Base-by-base conservation (phyloP, 1,139 yeast species). In the Hemisphaericaspora subhashii region DNA sequence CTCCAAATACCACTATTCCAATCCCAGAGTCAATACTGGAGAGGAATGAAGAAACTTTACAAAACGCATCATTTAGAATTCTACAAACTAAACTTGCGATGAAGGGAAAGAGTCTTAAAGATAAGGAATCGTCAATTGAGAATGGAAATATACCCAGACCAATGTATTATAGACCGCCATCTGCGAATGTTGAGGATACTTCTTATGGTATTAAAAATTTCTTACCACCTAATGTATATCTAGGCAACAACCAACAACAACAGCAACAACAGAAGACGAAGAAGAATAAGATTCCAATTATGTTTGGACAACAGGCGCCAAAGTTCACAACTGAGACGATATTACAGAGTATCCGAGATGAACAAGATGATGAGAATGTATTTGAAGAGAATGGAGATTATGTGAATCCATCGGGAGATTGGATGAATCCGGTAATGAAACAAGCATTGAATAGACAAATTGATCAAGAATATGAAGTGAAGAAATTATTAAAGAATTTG, bases 391-490 rank as follows among this genome's bases (percentile, higher is more conserved):
- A 35, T 6, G 38, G 31, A 8, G 41, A 39, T 5, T n/a, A n/a
- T n/a, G n/a, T n/a, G n/a, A 36, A 45, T 1, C 69, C 72, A 1
- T 55, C 65, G 1, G 76, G 74, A 1, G 62, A 58, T n/a, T 71
- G 76, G 76, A 52, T 54, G 17, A 68, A 61, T 43, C 75, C 75
- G 3, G 57, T 66, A 20, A 59, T 71, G 48, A 49, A 51, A 36
- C 57, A 57, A 37, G 77, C 77, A 0, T 53, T 72, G 36, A 26
- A 49, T 4, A 49, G 76, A 25, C 76, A 70, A 47, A 51, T 58
- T 3, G 62, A 66, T 47, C 55, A 57, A 36, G 69, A 66, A 38
- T 37, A 44, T 5, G 58, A 60, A 29, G 48, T 62, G 30, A 58
- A 58, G 35, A 48, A 40, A 4, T 43, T 64, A 1, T 41, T 60